Conservation (phyloP, 1,139 yeast species). For the Hyphopichia wangnamkhiaoensis region DNA sequence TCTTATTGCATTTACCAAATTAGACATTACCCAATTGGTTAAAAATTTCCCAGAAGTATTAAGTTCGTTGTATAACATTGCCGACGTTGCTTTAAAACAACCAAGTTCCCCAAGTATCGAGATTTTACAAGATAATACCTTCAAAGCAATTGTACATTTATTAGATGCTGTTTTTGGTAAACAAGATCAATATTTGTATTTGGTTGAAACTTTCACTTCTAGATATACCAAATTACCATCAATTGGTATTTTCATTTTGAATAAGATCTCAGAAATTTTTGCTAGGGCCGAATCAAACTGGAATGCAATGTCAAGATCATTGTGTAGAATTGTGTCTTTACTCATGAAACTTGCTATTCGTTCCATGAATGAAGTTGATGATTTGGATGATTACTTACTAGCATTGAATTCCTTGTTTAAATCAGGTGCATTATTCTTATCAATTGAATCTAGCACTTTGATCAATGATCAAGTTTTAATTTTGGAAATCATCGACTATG, state of each 20-base stretch:
- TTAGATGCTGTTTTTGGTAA: conserved; percentile 66
- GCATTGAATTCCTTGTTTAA: conserved; percentile 34
- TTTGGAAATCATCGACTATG: conserved; percentile 58
- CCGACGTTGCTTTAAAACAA: conserved; percentile 28
- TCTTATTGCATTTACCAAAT: conserved; percentile 39
- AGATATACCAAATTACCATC: conserved; percentile 39
- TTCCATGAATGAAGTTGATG: conserved; percentile 24
- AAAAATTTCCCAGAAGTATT: conserved; percentile 57
- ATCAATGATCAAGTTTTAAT: conserved; percentile 61
- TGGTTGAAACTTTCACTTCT: conserved; percentile 51
- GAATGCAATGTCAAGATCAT: conserved; percentile 63
- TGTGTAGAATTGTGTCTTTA: conserved; percentile 59
- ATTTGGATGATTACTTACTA: conserved; percentile 32
- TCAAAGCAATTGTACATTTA: conserved; percentile 60
- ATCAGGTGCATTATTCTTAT: conserved; percentile 49
- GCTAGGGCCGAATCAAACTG: conserved; percentile 54
- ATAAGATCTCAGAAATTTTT: conserved; percentile 48
- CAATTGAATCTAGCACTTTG: conserved; percentile 46
- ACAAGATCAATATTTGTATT: conserved; percentile 60
- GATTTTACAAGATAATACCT: conserved; percentile 39
- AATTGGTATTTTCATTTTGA: conserved; percentile 53
- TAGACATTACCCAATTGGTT: conserved; percentile 50
- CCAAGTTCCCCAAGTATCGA: conserved; percentile 28
- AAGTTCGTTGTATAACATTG: conserved; percentile 44
- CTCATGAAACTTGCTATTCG: conserved; percentile 44